Conservation (phyloP, 495 filamentous ascomycete species). For the Rusavskia elegans region DNA sequence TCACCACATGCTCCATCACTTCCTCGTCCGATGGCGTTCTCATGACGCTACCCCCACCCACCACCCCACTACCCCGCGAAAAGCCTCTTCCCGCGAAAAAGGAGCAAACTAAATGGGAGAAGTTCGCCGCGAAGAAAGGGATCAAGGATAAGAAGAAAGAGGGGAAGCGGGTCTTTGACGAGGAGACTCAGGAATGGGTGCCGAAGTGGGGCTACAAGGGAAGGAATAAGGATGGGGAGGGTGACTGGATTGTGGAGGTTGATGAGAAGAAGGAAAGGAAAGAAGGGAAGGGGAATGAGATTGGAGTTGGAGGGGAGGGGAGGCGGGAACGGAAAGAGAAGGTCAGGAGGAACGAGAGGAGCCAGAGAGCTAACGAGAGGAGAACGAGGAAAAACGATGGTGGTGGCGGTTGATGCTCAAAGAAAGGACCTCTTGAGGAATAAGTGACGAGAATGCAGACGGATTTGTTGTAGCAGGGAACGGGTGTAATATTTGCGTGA, state of each 20-base stretch:
- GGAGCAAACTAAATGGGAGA: conserved; percentile 79
- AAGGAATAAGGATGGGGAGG: conserved; percentile 62
- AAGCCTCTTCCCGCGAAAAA: conserved; percentile 75
- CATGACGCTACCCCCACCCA: conserved; percentile 52
- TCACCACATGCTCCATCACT: conserved; percentile 67
- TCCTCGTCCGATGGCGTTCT: conserved; percentile 51
- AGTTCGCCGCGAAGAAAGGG: conserved; percentile 89
- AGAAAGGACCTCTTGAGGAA: neutral
- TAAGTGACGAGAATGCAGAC: neutral
- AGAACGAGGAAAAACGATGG: conserved; percentile 29
- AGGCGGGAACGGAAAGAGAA: conserved; percentile 31
- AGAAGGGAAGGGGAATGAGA: conserved; percentile 30
- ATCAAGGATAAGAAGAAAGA: conserved; percentile 64
- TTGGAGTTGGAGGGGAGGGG: conserved; percentile 43
- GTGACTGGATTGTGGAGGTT: conserved; percentile 80
- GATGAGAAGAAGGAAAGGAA: conserved; percentile 49
- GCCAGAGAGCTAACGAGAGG: conserved; percentile 52
- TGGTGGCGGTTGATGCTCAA: neutral
- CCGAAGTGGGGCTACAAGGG: conserved; percentile 92
- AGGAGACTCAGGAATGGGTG: conserved; percentile 73
- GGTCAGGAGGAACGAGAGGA: conserved; percentile 54
- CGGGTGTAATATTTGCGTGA: too few relatives aligned
- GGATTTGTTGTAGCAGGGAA: too few relatives aligned
- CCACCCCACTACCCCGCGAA: conserved; percentile 63
- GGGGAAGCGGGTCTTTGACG: conserved; percentile 66